Base-by-base conservation (phyloP, 768 basidiomycete species). In the Termitomyces sp. region DNA sequence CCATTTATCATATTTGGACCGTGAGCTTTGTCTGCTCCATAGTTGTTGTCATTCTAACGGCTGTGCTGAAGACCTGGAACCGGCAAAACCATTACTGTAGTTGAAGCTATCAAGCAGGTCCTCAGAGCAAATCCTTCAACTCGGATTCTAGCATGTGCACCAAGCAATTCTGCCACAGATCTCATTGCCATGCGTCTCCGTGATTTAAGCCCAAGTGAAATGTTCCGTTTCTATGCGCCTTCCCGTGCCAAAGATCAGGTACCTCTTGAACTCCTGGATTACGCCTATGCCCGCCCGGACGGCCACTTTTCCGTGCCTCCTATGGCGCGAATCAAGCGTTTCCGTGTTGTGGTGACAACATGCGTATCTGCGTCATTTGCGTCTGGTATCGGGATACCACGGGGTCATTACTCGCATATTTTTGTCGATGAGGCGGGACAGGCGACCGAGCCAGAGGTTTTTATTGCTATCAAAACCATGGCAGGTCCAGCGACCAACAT, bases 391-490 rank as follows among this genome's bases (percentile, higher is more conserved):
- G 87, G 87, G 0, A 76, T 89, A 48, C 72, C 79, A 0, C 74
- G 79, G 1, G 88, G 88, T 0, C 83, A 88, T 68, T 91, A 84
- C 68, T 79, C 76, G 9, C 86, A 90, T 62, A 85, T 91, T 14
- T 86, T 90, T 67, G 71, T 88, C 9, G 88, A 91, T 64, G 88
- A 91, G 68, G 88, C 87, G 0, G 88, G 86, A 0, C 88, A 91
- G 66, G 86, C 87, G 2, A 86, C 84, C 0, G 88, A 91, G 69
- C 86, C 87, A 0, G 88, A 89, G 68, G 77, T 78, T 0, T 85
- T 88, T 71, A 77, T 88, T 15, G 74, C 83, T 0, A 81, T 89
- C 72, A 86, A 86, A 72, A 84, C 82, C 0, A 77, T 88, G 70
- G 82, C 85, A 0, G 76, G 81, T 57, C 69, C 68, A 4, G 58